Conservation (phyloP, 805 yeast species). For the Barnettozyma californica region DNA sequence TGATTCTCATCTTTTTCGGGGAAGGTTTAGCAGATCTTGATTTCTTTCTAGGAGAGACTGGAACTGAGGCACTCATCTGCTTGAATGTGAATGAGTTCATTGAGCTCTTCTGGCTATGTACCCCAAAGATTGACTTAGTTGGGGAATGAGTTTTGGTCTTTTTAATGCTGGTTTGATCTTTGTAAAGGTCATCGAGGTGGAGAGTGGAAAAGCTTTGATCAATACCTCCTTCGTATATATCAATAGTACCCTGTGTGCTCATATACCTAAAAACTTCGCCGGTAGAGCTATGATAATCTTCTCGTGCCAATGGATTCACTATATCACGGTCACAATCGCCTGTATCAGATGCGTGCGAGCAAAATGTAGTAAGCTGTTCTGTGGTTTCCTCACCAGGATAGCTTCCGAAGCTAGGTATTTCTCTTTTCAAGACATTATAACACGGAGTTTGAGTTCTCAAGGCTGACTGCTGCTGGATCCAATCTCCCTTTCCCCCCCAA, state of each 20-base stretch:
- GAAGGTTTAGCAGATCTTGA: slow-evolving; percentile 11
- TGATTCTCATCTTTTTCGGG: slow-evolving; percentile 16
- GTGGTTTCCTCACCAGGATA: neutral
- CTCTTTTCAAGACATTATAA: neutral
- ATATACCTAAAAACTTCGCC: slow-evolving; percentile 22
- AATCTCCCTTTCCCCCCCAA: slow-evolving; percentile 14
- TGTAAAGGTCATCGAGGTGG: slow-evolving; percentile 12
- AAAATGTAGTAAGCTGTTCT: neutral
- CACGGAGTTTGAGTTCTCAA: neutral
- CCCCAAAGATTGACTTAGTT: slow-evolving; percentile 21
- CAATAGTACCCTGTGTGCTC: slow-evolving; percentile 11
- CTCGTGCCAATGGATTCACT: neutral
- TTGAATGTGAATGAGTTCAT: slow-evolving; percentile 11
- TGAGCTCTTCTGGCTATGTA: slow-evolving; percentile 17
- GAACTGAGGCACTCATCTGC: slow-evolving; percentile 14
- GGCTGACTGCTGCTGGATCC: slow-evolving; percentile 6
- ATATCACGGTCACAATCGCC: neutral
- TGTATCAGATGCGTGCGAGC: neutral
- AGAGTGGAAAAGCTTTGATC: slow-evolving; percentile 18
- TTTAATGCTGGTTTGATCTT: slow-evolving; percentile 2
- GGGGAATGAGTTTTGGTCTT: slow-evolving; percentile 20
- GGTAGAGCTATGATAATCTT: slow-evolving; percentile 14
- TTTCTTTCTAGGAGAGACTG: slow-evolving; percentile 18
- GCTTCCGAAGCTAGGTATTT: neutral
- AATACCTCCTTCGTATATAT: slow-evolving; percentile 15